A percentile compares a stretch with the other conserved stretches of the same genome.
Evolutionary conservation across 306 rosid genomes (phyloP).

Genomic region (Hippophae gyantsensis): DNA sequence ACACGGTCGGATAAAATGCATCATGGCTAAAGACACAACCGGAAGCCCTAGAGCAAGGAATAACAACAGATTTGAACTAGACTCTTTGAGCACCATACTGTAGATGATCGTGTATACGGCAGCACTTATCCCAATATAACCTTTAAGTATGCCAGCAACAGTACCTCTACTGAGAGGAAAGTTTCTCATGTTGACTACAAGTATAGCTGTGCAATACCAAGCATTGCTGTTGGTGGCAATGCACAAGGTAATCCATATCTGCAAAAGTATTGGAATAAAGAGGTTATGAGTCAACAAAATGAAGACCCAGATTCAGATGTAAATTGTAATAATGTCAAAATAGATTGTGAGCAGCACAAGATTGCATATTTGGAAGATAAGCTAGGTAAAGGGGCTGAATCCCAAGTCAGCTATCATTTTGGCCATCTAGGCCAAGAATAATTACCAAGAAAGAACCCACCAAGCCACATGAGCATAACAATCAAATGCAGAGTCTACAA

Average conservation of each 20-base stretch:
- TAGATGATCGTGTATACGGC: conserved; percentile 68
- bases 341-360: too few species aligned
- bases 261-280: conserved; percentile 21
- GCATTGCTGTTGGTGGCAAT: conserved; percentile 59
- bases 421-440: not conserved
- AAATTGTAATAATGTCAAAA: too few species aligned
- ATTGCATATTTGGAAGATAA: too few species aligned
- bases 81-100: conserved; percentile 34
- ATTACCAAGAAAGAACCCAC: not conserved
- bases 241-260: conserved; percentile 60
- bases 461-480: not conserved
- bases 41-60: conserved; percentile 62
- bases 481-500: conserved; percentile 1
- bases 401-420: too few species aligned
- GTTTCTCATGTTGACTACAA: conserved; percentile 90
- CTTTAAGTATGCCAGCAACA: conserved; percentile 83
- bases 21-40: conserved; percentile 44
- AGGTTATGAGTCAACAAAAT: conserved; percentile 8
- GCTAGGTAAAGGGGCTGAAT: too few species aligned
- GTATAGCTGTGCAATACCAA: conserved; percentile 72
- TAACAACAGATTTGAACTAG: conserved; percentile 43
- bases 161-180: conserved; percentile 82
- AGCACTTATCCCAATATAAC: conserved; percentile 73
- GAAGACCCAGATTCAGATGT: not conserved
- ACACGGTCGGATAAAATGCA: conserved; percentile 69